phyloP scores from a whole-genome alignment of 805 yeast genomes.

The Lipomyces kockii region DNA sequence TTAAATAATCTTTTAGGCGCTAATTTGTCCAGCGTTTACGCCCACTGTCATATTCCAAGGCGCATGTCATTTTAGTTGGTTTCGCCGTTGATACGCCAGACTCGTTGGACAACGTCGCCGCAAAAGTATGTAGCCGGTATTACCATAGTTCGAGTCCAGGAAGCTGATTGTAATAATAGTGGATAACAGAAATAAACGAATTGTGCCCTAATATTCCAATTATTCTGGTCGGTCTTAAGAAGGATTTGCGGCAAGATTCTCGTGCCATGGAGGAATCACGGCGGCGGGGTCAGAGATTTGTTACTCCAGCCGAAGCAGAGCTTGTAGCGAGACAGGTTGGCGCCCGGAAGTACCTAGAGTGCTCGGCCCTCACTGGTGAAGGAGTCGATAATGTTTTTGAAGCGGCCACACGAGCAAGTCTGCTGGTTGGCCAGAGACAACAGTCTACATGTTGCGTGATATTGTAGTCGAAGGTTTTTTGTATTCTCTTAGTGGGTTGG shows the following conservation, averaged over 20 bases:
- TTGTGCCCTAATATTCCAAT: conserved; percentile 83
- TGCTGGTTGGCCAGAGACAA: conserved; percentile 58
- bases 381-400: conserved; percentile 95
- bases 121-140: conserved; percentile 49
- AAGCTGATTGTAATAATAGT: conserved; percentile 43
- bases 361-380: conserved; percentile 91
- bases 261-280: conserved; percentile 45
- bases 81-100: conserved; percentile 86
- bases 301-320: conserved; percentile 59
- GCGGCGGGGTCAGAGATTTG: conserved; percentile 57
- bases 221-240: conserved; percentile 80
- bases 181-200: conserved; percentile 82
- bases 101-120: conserved; percentile 77
- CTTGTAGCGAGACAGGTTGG: conserved; percentile 76
- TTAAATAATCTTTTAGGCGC: background rate
- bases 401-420: conserved; percentile 82
- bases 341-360: conserved; percentile 81
- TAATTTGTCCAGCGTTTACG: conserved; percentile 57
- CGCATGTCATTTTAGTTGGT: conserved; percentile 83
- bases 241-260: conserved; percentile 65
- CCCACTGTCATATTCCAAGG: conserved; percentile 85
- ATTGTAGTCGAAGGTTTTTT: conserved; percentile 7
- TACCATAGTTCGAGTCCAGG: background rate
- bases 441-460: conserved; percentile 53
- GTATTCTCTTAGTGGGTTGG: background rate